A percentile compares a stretch with the other conserved stretches of the same genome.
phyloP scores from a whole-genome alignment of 768 basidiomycete genomes.

The Paxillus rubicundulus region DNA sequence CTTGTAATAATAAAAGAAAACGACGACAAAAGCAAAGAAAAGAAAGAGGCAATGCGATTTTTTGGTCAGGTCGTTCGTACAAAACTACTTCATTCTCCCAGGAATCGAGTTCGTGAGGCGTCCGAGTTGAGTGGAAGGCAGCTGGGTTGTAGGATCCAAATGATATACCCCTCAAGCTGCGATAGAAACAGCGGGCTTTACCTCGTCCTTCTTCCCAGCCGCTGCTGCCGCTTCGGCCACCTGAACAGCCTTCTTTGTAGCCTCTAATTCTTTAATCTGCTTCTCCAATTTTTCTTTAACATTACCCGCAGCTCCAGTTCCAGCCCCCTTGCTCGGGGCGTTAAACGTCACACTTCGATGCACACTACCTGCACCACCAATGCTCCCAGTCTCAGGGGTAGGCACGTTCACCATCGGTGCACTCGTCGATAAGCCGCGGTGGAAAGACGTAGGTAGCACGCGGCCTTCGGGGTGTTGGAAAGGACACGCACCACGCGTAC shows the following conservation, averaged over 20 bases:
- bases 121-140: background rate
- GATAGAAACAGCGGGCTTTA: conserved; percentile 43
- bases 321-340: conserved; percentile 26
- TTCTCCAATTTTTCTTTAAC: conserved; percentile 50
- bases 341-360: conserved; percentile 75
- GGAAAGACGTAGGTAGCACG: conserved; percentile 75
- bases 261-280: conserved; percentile 65
- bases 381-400: conserved; percentile 64
- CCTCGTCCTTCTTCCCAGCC: conserved; percentile 59
- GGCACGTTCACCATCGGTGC: conserved; percentile 61
- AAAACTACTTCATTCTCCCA: no score
- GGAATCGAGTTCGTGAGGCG: background rate
- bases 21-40: no score
- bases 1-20: no score
- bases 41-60: no score
- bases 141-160: background rate
- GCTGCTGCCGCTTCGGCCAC: conserved; percentile 56
- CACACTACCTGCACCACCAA: conserved; percentile 52
- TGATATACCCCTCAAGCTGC: conserved; percentile 23
- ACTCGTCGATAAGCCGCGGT: conserved; percentile 65
- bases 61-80: no score
- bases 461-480: conserved; percentile 91
- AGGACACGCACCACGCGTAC: conserved; percentile 83
- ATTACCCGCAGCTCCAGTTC: conserved; percentile 17
- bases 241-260: conserved; percentile 64